A percentile compares a stretch with the other conserved stretches of the same genome.
These are phyloP conservation scores for Trichoderma citrinoviride DNA, from an alignment of 2,329 filamentous ascomycete species.

Conservation along the genomic window DNA sequence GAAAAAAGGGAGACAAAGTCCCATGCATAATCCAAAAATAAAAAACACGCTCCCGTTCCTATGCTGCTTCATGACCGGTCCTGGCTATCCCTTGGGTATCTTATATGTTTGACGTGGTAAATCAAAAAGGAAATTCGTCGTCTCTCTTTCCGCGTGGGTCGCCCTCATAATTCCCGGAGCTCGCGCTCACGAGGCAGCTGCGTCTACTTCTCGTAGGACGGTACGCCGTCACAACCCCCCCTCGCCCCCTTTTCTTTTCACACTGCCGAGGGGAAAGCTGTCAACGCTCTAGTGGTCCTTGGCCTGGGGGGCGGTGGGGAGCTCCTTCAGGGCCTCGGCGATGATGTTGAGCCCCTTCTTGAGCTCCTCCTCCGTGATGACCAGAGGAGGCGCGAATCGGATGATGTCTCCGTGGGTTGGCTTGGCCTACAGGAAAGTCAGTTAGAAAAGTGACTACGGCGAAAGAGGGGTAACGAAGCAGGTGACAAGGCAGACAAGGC, in stretches of 20 bases:
- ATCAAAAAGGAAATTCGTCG: slow-evolving; percentile 20
- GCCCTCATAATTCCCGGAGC: slow-evolving; percentile 26
- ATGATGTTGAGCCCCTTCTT: slow-evolving; percentile 76
- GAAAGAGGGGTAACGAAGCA: slow-evolving; percentile 4
- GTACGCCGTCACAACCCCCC: slow-evolving; percentile 1
- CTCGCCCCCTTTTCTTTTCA: not conserved
- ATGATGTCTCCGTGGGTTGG: slow-evolving; percentile 99
- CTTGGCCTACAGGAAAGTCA: slow-evolving; percentile 66
- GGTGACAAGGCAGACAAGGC: not conserved
- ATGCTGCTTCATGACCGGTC: slow-evolving; percentile 24
- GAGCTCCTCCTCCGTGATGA: slow-evolving; percentile 88
- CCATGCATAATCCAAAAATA: not conserved
- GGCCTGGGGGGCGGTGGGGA: slow-evolving; percentile 58
- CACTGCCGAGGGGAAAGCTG: not conserved
- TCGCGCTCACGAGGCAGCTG: slow-evolving; percentile 26
- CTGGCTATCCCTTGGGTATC: slow-evolving; percentile 24
- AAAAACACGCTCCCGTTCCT: slow-evolving; percentile 17
- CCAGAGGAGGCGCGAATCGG: slow-evolving; percentile 90
- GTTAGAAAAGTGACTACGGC: not conserved
- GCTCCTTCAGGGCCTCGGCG: slow-evolving; percentile 73
- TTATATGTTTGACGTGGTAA: slow-evolving; percentile 20
- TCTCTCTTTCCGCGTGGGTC: slow-evolving; percentile 23
- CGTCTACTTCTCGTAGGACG: slow-evolving; percentile 21
- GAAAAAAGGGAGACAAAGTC: not conserved
- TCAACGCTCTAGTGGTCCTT: slow-evolving; percentile 35